Conservation (phyloP, 2,329 filamentous ascomycete species). For the Microcera coccophila region DNA sequence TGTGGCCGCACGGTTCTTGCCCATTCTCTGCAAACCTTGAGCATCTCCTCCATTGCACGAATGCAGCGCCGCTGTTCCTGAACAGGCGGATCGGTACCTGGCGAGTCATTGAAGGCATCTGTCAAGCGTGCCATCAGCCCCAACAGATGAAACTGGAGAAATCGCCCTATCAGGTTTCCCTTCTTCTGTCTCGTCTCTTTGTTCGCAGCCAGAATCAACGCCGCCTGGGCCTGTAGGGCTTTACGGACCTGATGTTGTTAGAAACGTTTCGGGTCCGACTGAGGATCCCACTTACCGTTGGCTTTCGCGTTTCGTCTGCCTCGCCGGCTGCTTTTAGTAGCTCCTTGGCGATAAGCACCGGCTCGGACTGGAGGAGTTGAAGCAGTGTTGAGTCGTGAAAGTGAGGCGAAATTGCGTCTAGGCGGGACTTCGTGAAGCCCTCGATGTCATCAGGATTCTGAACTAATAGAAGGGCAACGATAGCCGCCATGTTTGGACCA, state of each 20-base stretch:
- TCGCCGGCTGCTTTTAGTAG: conserved; percentile 77
- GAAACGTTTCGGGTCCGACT: not conserved
- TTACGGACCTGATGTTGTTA: conserved; percentile 38
- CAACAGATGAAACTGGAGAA: conserved; percentile 78
- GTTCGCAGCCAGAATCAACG: conserved; percentile 37
- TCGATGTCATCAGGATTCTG: conserved; percentile 58
- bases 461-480: conserved; percentile 56
- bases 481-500: conserved; percentile 52
- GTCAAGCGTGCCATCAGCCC: conserved; percentile 83
- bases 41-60: conserved; percentile 82
- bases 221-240: conserved; percentile 46
- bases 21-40: conserved; percentile 68
- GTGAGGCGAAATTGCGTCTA: conserved; percentile 65
- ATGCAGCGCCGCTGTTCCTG: conserved; percentile 74
- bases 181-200: conserved; percentile 47
- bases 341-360: conserved; percentile 72
- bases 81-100: conserved; percentile 49
- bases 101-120: conserved; percentile 68
- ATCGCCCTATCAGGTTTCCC: conserved; percentile 61
- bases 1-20: conserved; percentile 81
- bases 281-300: conserved; percentile 48
- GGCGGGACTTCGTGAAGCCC: conserved; percentile 61
- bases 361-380: conserved; percentile 69
- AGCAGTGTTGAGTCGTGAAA: conserved; percentile 65
- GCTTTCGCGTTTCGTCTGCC: conserved; percentile 52